Conservation (phyloP, 2,329 filamentous ascomycete species). For the Gliomastix tumulicola region DNA sequence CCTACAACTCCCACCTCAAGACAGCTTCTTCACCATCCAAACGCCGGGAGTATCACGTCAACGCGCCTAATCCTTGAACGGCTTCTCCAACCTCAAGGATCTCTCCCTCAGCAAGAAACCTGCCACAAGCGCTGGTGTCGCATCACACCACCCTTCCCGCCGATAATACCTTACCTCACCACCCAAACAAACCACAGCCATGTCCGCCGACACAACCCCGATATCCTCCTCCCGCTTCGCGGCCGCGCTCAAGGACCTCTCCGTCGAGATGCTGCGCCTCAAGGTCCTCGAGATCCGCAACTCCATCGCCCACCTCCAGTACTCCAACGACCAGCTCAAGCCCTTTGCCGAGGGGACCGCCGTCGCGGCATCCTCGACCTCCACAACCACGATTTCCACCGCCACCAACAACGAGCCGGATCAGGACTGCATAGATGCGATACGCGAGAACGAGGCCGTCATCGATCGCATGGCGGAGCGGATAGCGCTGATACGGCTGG, state of each 20-base stretch:
- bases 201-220: conserved; percentile 57
- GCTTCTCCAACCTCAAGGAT: no score
- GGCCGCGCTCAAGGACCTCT: conserved; percentile 59
- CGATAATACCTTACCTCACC: no score
- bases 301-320: conserved; percentile 65
- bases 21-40: no score
- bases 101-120: no score
- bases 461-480: conserved; percentile 62
- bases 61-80: no score
- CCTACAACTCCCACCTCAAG: no score
- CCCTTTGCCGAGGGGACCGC: conserved; percentile 54
- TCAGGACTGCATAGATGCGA: conserved; percentile 66
- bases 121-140: no score
- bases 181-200: conserved; percentile 18
- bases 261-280: conserved; percentile 59
- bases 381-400: conserved; percentile 3
- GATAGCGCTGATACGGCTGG: conserved; percentile 54
- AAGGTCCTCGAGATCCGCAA: conserved; percentile 73
- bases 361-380: conserved; percentile 15
- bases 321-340: conserved; percentile 65
- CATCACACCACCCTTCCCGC: no score
- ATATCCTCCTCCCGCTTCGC: conserved; percentile 59
- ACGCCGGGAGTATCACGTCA: no score
- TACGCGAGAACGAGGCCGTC: conserved; percentile 63
- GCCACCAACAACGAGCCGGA: conserved; percentile 35